These are phyloP conservation scores for Psophocarpus tetragonolobus DNA, from an alignment of 306 rosid species.

Conservation along the genomic window DNA sequence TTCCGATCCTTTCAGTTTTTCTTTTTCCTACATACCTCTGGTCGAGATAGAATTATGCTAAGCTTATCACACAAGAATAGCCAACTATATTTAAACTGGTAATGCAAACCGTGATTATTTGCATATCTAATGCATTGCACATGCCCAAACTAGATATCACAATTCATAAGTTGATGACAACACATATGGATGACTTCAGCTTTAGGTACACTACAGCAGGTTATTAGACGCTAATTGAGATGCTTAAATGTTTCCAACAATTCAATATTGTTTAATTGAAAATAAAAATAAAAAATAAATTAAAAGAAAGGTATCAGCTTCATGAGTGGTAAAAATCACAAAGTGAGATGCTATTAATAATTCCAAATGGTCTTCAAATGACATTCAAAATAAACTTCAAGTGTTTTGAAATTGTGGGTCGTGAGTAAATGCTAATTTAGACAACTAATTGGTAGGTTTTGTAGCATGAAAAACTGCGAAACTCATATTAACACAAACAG, in stretches of 20 bases:
- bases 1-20: neutral
- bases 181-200: neutral
- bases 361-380: neutral
- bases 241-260: neutral
- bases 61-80: neutral
- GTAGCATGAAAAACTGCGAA: neutral
- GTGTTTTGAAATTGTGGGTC: neutral
- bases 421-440: conserved; percentile 1
- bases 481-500: neutral
- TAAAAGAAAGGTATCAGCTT: neutral
- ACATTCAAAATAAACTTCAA: neutral
- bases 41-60: neutral
- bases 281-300: neutral
- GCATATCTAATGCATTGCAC: neutral
- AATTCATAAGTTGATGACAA: neutral
- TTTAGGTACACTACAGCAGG: neutral
- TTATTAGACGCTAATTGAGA: neutral
- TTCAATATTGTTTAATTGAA: neutral
- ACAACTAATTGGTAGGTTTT: neutral
- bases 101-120: neutral
- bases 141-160: neutral
- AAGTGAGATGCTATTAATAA: neutral
- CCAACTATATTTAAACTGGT: neutral
- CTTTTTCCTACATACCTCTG: neutral
- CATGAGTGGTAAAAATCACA: neutral